Evolutionary conservation across 2,329 filamentous ascomycete genomes (phyloP), one percentile per base, ranked within the genome.

Genomic region (Allantophomopsis lycopodina): DNA sequence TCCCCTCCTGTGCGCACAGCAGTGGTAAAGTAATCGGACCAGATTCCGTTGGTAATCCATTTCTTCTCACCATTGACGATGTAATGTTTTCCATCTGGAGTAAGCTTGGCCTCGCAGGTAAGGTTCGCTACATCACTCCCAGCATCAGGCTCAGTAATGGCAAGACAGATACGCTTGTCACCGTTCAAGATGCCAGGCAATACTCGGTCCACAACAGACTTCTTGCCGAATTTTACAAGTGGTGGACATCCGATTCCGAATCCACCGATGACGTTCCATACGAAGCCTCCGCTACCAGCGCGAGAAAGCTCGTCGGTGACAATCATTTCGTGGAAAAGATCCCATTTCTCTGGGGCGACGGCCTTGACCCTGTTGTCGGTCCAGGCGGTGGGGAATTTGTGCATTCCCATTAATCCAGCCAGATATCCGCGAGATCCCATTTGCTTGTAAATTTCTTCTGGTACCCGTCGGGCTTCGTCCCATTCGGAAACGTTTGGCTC

Each of bases 41-140:
- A 95, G 55, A 95, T 76, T 55, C 91, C 91, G 64, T 98, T 98
- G 54, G 89, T 96, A 62, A 96, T 96, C 89, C 91, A 96, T 68
- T 98, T 98, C 82, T 98, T 96, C 76, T 95, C 89, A 40, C 91
- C 91, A 56, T 96, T 98, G 63, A 98, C 91, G 50, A 96, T 96
- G 64, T 93, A 98, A 66, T 96, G 86, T 70, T 96, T 96, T 55
- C 91, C 91, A 54, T 98, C 91, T 51, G 91, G 83, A 46, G 75
- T 84, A 42, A 96, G 73, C 70, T 94, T 94, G 18, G 91, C 91
- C 69, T 96, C 88, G 61, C 89, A 96, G 12, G 80, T 91, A 49
- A 98, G 60, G 63, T 94, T 96, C 43, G 91, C 91, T 8, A 98
- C 91, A 58, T 98, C 91, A 48, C 79, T 86, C 35, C 91, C 91